phyloP scores from a whole-genome alignment of 2,329 filamentous ascomycete species.

The Fusarium sp. region DNA sequence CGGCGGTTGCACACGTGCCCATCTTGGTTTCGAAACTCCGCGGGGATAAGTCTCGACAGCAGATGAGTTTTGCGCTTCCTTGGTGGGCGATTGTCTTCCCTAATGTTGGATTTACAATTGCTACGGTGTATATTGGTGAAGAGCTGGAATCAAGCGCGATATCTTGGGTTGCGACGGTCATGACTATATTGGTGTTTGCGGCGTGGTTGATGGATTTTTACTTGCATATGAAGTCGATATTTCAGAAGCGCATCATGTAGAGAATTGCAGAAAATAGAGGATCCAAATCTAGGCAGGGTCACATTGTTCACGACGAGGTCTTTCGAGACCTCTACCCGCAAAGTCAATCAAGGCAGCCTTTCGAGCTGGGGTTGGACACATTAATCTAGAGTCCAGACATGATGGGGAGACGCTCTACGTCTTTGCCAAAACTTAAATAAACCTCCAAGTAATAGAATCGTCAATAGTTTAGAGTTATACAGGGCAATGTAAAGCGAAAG shows the following conservation, averaged over 20 bases:
- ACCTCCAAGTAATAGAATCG: rapidly evolving
- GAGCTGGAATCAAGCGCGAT: not conserved
- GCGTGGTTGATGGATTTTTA: conserved; percentile 7
- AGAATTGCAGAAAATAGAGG: rapidly evolving
- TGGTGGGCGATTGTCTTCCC: conserved; percentile 20
- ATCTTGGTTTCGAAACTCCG: not conserved
- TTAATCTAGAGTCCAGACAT: too few species aligned
- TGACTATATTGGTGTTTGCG: not conserved
- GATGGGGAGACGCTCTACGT: too few species aligned
- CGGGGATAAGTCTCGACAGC: not conserved
- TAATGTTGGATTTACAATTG: conserved; percentile 6
- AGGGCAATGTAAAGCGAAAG: too few species aligned
- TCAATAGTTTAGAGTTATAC: not conserved
- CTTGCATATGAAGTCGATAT: conserved; percentile 8
- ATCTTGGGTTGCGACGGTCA: not conserved
- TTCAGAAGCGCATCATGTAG: conserved; percentile 7
- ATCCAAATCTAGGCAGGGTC: rapidly evolving
- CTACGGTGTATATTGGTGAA: conserved; percentile 5
- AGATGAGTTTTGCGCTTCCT: conserved; percentile 6
- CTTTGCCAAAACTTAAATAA: not conserved
- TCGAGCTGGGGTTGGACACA: rapidly evolving
- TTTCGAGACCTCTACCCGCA: rapidly evolving
- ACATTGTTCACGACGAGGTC: not conserved
- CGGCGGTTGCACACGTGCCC: conserved; percentile 1
- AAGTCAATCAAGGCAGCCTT: not conserved